phyloP scores from a whole-genome alignment of 352 stramenopile genomes.

The Phytophthora pisi region DNA sequence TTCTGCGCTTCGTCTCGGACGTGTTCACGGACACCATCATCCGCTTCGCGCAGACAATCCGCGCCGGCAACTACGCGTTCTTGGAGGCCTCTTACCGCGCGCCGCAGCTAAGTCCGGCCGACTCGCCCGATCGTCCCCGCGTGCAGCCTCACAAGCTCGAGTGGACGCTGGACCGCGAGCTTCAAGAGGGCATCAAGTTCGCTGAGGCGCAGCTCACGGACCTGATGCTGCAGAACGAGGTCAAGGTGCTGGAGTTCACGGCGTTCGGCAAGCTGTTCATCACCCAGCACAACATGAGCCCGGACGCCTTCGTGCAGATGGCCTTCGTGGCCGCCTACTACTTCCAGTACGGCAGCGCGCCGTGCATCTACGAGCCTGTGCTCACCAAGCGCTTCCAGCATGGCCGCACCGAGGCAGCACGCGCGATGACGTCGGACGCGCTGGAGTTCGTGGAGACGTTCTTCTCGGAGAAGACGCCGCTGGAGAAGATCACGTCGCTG shows the following conservation, averaged over 20 bases:
- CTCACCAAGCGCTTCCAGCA: slow-evolving; percentile 96
- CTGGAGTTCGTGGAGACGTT: slow-evolving; percentile 92
- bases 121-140: slow-evolving; percentile 43
- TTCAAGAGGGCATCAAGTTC: slow-evolving; percentile 92
- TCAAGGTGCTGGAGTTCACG: slow-evolving; percentile 95
- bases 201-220: slow-evolving; percentile 94
- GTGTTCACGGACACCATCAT: slow-evolving; percentile 93
- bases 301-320: slow-evolving; percentile 97
- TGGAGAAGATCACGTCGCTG: slow-evolving; percentile 92
- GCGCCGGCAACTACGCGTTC: slow-evolving; percentile 77
- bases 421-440: slow-evolving; percentile 91
- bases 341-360: slow-evolving; percentile 88
- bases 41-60: slow-evolving; percentile 94
- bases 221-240: slow-evolving; percentile 94
- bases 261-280: slow-evolving; percentile 92
- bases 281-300: slow-evolving; percentile 91
- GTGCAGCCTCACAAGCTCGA: slow-evolving; percentile 91
- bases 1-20: slow-evolving; percentile 89
- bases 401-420: slow-evolving; percentile 94
- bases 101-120: slow-evolving; percentile 55
- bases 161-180: slow-evolving; percentile 82
- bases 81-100: slow-evolving; percentile 77
- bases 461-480: slow-evolving; percentile 71
- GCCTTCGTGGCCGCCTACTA: slow-evolving; percentile 95
- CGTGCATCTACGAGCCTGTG: slow-evolving; percentile 95